Evolutionary conservation across 2,329 filamentous ascomycete species (phyloP).

Genomic region (Cercospora berteroae): DNA sequence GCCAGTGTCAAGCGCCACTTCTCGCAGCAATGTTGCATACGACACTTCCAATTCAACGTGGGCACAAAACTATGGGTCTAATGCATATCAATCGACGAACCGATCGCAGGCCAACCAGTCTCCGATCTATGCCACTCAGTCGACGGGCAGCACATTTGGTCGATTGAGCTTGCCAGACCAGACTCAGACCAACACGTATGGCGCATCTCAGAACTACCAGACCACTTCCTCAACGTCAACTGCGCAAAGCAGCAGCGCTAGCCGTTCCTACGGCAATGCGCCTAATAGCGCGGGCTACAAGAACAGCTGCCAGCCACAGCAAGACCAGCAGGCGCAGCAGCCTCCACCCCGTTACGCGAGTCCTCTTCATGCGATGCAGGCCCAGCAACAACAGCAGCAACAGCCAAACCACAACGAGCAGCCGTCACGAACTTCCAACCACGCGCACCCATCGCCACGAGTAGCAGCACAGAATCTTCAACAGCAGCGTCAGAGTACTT

Average conservation of each 20-base stretch:
- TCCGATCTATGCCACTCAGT: constrained; percentile 28
- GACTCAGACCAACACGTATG: constrained; percentile 21
- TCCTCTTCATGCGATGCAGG: constrained; percentile 33
- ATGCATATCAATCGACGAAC: constrained; percentile 21
- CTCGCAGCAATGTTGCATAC: constrained; percentile 21
- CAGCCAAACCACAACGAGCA: constrained; percentile 23
- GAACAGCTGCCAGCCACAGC: constrained; percentile 23
- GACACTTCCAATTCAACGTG: constrained; percentile 19
- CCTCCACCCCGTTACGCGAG: constrained; percentile 34
- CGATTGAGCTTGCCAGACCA: constrained; percentile 28
- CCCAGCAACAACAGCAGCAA: constrained; percentile 24
- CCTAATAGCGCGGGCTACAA: constrained; percentile 27
- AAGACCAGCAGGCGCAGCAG: constrained; percentile 22
- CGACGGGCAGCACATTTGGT: constrained; percentile 26
- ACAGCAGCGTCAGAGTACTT: constrained; percentile 28
- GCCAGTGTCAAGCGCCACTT: constrained; percentile 12
- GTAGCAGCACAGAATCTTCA: constrained; percentile 24
- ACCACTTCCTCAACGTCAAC: constrained; percentile 1
- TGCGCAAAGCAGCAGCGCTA: constrained; percentile 13
- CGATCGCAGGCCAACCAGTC: constrained; percentile 29
- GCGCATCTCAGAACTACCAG: constrained; percentile 17
- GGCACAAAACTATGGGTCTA: constrained; percentile 14
- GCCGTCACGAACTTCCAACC: constrained; percentile 24
- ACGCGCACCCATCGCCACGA: constrained; percentile 29
- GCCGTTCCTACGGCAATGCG: constrained; percentile 26